Evolutionary conservation across 2,329 filamentous ascomycete species (phyloP).

Genomic region (Pseudogymnoascus sp.): DNA sequence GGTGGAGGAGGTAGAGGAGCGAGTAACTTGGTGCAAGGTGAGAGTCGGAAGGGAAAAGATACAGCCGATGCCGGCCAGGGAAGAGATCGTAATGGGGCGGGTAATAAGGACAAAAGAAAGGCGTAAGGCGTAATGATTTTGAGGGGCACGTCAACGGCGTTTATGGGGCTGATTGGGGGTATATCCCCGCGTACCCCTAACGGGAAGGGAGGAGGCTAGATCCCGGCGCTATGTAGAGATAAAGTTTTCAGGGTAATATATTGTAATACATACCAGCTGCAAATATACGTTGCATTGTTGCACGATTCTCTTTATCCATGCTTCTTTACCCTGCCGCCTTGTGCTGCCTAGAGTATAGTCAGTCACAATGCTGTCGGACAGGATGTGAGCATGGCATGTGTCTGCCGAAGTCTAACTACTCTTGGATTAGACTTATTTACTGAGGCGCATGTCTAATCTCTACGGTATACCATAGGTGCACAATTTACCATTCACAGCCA

Average conservation of each 20-base stretch:
- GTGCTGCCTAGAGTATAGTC: not conserved
- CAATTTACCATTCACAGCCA: not conserved
- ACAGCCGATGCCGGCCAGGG: not conserved
- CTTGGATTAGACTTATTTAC: not conserved
- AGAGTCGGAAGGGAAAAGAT: not conserved
- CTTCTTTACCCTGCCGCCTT: not conserved
- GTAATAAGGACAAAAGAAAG: not conserved
- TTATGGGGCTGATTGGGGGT: not conserved
- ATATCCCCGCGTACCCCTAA: not conserved
- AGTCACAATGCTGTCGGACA: not conserved
- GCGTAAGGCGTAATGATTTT: not conserved
- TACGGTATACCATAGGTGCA: not conserved
- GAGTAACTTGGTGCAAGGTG: not conserved
- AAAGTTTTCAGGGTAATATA: slow-evolving; percentile 3
- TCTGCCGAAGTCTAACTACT: not conserved
- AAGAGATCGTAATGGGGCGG: not conserved
- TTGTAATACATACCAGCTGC: not conserved
- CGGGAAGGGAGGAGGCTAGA: not conserved
- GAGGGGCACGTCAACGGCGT: not conserved
- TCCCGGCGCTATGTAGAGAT: slow-evolving; percentile 7
- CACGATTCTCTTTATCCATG: not conserved
- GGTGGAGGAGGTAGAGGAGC: not conserved
- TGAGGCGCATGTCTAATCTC: not conserved
- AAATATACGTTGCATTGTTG: not conserved
- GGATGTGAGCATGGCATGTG: not conserved